phyloP scores from a whole-genome alignment of 2,329 filamentous ascomycete species.

The Shiraia sp. region DNA sequence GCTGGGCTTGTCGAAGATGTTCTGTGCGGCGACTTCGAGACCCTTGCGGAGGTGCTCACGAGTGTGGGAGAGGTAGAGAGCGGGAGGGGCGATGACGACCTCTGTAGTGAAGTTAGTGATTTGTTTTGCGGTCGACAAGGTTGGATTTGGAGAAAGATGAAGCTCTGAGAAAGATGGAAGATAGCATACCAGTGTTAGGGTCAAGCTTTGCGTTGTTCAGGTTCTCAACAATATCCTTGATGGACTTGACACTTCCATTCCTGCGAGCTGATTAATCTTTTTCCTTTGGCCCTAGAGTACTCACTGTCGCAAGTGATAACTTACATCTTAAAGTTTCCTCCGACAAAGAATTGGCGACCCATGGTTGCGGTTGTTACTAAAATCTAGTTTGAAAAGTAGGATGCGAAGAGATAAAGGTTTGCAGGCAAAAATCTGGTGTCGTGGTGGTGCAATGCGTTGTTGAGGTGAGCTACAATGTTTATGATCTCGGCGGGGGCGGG shows the following conservation, averaged over 20 bases:
- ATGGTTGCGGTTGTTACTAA: constrained; percentile 60
- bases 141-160: background rate
- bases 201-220: constrained; percentile 86
- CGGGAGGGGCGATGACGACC: constrained; percentile 90
- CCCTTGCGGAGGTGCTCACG: constrained; percentile 75
- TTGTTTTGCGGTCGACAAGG: constrained; percentile 5
- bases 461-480: constrained; percentile 30
- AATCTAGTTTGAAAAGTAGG: constrained; percentile 2
- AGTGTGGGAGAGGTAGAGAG: constrained; percentile 86
- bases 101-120: constrained; percentile 58
- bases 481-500: constrained; percentile 33
- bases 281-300: constrained; percentile 8
- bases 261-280: constrained; percentile 53
- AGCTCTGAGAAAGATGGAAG: background rate
- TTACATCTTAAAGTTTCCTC: constrained; percentile 99
- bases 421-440: constrained; percentile 8
- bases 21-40: constrained; percentile 90
- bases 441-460: constrained; percentile 34
- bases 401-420: constrained; percentile 9
- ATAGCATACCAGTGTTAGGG: constrained; percentile 68
- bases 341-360: constrained; percentile 96
- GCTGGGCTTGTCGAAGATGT: constrained; percentile 96
- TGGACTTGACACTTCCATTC: constrained; percentile 90
- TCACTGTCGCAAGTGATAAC: constrained; percentile 27
- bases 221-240: constrained; percentile 87